Percentiles rank a stretch among this genome's conserved stretches.
phyloP scores from a whole-genome alignment of 2,329 filamentous ascomycete genomes.

The Aspergillus niger region DNA sequence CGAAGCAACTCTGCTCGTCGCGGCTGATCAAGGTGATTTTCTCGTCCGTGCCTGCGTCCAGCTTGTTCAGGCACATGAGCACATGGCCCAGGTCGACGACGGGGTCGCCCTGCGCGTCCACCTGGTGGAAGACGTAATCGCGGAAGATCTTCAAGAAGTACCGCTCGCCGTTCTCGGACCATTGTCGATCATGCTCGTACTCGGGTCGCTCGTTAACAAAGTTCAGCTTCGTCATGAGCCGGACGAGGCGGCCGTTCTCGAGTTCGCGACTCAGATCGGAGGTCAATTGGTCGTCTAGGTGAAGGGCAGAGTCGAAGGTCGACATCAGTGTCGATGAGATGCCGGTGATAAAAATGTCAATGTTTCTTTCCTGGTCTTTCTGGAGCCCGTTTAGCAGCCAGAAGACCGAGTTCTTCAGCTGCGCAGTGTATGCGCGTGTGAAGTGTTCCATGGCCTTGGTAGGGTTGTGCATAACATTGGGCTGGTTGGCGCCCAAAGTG shows the following conservation, averaged over 20 bases:
- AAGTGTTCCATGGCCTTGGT: slow-evolving; percentile 75
- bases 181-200: slow-evolving; percentile 72
- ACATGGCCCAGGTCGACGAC: slow-evolving; percentile 88
- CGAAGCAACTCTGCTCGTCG: slow-evolving; percentile 85
- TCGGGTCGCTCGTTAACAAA: slow-evolving; percentile 89
- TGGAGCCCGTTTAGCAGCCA: slow-evolving; percentile 76
- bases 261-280: slow-evolving; percentile 76
- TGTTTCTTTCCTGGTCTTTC: slow-evolving; percentile 64
- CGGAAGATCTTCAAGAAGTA: slow-evolving; percentile 94
- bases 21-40: slow-evolving; percentile 81
- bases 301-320: slow-evolving; percentile 76
- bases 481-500: slow-evolving; percentile 72
- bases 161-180: slow-evolving; percentile 90
- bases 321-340: slow-evolving; percentile 77
- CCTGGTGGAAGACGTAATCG: slow-evolving; percentile 96
- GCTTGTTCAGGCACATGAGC: slow-evolving; percentile 80
- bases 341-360: slow-evolving; percentile 75
- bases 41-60: slow-evolving; percentile 88
- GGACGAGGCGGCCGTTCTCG: slow-evolving; percentile 83
- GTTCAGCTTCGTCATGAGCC: slow-evolving; percentile 79
- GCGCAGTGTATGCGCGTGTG: slow-evolving; percentile 71
- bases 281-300: slow-evolving; percentile 72
- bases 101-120: slow-evolving; percentile 79
- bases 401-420: slow-evolving; percentile 74
- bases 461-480: slow-evolving; percentile 61